Evolutionary conservation across 2,329 filamentous ascomycete genomes (phyloP).

Genomic region (Grosmannia serpens): DNA sequence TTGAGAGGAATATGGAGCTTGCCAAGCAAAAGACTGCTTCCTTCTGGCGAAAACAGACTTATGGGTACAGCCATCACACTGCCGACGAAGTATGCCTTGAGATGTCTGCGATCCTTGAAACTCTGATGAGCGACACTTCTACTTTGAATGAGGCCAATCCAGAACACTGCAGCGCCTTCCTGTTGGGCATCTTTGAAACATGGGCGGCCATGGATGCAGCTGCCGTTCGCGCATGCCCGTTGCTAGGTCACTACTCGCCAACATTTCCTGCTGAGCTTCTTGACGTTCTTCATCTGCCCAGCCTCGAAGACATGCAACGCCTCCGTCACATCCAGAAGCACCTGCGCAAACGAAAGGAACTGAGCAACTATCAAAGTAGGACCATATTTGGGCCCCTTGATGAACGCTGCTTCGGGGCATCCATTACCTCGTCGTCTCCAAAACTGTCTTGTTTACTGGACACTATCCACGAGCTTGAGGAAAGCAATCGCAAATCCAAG

Average conservation of each 20-base stretch:
- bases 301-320: slow-evolving; percentile 33
- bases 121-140: not conserved
- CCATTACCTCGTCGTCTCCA: slow-evolving; percentile 28
- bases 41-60: not conserved
- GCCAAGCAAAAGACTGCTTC: not conserved
- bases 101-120: not conserved
- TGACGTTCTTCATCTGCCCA: slow-evolving; percentile 41
- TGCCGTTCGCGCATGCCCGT: slow-evolving; percentile 28
- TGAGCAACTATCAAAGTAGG: slow-evolving; percentile 11
- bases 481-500: slow-evolving; percentile 13
- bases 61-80: not conserved
- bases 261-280: slow-evolving; percentile 37
- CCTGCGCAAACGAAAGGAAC: slow-evolving; percentile 25
- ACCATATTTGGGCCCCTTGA: slow-evolving; percentile 37
- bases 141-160: slow-evolving; percentile 28
- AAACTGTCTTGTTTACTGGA: slow-evolving; percentile 12
- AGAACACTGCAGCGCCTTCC: slow-evolving; percentile 36
- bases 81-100: too few relatives aligned
- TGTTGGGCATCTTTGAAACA: slow-evolving; percentile 43
- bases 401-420: slow-evolving; percentile 31
- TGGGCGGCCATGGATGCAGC: slow-evolving; percentile 45
- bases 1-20: not conserved
- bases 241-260: slow-evolving; percentile 40
- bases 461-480: slow-evolving; percentile 16
- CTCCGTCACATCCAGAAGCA: slow-evolving; percentile 39